Evolutionary conservation across 2,329 filamentous ascomycete genomes (phyloP).

Genomic region (Aspergillus ibericus): DNA sequence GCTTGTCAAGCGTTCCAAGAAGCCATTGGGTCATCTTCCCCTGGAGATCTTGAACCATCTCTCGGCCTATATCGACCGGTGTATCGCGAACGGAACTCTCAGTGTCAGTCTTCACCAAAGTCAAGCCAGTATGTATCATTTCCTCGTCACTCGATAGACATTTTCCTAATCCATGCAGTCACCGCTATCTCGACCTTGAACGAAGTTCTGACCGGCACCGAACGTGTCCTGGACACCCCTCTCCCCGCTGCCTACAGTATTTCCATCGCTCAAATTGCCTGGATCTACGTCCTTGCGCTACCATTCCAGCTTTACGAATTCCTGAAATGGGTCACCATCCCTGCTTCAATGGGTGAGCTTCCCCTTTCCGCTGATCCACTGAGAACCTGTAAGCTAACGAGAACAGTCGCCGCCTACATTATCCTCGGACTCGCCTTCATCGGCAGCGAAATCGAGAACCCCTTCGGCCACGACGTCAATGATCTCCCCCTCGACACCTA

Average conservation of each 20-base stretch:
- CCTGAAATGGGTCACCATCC: slow-evolving; percentile 74
- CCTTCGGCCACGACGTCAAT: slow-evolving; percentile 81
- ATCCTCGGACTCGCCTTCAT: slow-evolving; percentile 76
- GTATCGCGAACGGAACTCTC: slow-evolving; percentile 49
- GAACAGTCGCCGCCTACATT: slow-evolving; percentile 67
- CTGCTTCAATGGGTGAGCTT: slow-evolving; percentile 61
- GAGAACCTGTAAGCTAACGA: slow-evolving; percentile 9
- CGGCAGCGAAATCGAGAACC: slow-evolving; percentile 80
- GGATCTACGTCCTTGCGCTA: slow-evolving; percentile 76
- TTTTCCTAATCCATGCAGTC: slow-evolving; percentile 38
- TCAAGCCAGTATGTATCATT: slow-evolving; percentile 34
- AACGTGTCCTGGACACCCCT: slow-evolving; percentile 78
- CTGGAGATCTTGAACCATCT: slow-evolving; percentile 77
- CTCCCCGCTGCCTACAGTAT: slow-evolving; percentile 82
- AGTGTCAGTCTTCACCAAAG: slow-evolving; percentile 37
- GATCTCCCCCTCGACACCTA: slow-evolving; percentile 75
- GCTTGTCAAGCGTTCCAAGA: slow-evolving; percentile 68
- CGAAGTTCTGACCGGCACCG: slow-evolving; percentile 70
- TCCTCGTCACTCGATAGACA: background rate
- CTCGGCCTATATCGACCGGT: slow-evolving; percentile 63
- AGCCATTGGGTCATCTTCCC: slow-evolving; percentile 78
- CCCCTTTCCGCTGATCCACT: background rate
- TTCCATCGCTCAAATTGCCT: slow-evolving; percentile 81
- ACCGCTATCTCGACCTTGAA: slow-evolving; percentile 65
- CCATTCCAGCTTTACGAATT: slow-evolving; percentile 73